phyloP scores from a whole-genome alignment of 345 rosid genomes.

The Linum trigynum region DNA sequence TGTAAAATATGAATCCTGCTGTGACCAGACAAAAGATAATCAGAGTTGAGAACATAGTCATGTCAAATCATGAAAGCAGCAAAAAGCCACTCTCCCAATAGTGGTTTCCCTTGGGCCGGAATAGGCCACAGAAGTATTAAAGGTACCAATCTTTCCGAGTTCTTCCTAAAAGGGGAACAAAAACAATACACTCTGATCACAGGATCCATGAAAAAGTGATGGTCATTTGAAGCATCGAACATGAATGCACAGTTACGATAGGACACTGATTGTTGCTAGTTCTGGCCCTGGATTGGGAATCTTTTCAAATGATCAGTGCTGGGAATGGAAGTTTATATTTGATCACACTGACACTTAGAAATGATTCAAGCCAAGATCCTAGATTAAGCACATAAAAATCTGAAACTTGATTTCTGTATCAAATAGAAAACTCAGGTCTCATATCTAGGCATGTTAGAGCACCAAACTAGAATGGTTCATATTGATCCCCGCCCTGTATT shows the following conservation, averaged over 20 bases:
- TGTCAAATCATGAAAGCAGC: background rate
- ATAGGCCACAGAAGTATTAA: background rate
- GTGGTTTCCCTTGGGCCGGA: background rate
- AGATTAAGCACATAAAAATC: conserved; percentile 16
- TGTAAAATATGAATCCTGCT: conserved; percentile 39
- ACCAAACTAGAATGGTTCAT: background rate
- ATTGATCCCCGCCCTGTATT: background rate
- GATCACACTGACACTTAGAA: conserved; percentile 12
- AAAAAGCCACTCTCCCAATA: background rate
- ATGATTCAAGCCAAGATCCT: conserved; percentile 22
- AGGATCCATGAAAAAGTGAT: background rate
- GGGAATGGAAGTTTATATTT: no score
- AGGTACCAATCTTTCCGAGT: background rate
- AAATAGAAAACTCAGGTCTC: background rate
- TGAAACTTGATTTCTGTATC: background rate
- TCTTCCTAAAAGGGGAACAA: background rate
- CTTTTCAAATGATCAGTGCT: conserved; percentile 9
- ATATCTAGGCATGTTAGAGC: background rate
- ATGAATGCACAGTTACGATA: background rate
- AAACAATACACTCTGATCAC: background rate
- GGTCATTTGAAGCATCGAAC: background rate
- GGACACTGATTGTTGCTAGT: conserved; percentile 18
- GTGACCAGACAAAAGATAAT: background rate
- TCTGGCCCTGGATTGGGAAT: conserved; percentile 21
- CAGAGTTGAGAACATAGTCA: background rate